These are phyloP conservation scores for Dothistroma septosporum DNA, from an alignment of 2,329 filamentous ascomycete species.

Conservation along the genomic window DNA sequence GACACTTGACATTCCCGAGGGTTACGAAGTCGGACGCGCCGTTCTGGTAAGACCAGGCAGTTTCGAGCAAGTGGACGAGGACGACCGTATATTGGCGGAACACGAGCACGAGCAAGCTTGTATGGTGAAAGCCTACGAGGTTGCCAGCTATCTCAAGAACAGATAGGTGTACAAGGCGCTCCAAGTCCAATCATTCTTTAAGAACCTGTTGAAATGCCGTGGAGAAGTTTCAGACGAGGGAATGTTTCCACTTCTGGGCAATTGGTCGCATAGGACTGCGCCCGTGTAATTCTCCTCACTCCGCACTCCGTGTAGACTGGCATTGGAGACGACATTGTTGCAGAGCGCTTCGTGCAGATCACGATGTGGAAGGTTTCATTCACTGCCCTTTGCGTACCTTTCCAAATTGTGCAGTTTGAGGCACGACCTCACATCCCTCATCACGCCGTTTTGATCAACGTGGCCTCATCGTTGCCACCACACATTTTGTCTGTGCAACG, in stretches of 20 bases:
- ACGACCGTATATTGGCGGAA: constrained; percentile 3
- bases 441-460: too few species aligned
- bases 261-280: too few species aligned
- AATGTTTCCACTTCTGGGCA: constrained; percentile 3
- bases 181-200: constrained; percentile 3
- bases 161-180: constrained; percentile 7
- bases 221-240: constrained; percentile 12
- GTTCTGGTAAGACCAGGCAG: constrained; percentile 1
- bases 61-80: constrained; percentile 8
- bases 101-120: constrained; percentile 8
- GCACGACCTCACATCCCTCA: too few species aligned
- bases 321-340: too few species aligned
- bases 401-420: too few species aligned
- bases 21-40: constrained; percentile 7
- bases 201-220: constrained; percentile 10
- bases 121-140: constrained; percentile 12
- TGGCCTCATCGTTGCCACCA: too few species aligned
- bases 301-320: too few species aligned
- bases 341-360: too few species aligned
- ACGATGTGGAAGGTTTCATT: too few species aligned
- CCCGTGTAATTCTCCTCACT: too few species aligned
- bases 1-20: constrained; percentile 9
- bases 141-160: constrained; percentile 8
- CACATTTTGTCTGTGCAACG: too few species aligned
- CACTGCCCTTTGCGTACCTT: too few species aligned